phyloP scores from a whole-genome alignment of 495 filamentous ascomycete species.

The Amniculicola lignicola region DNA sequence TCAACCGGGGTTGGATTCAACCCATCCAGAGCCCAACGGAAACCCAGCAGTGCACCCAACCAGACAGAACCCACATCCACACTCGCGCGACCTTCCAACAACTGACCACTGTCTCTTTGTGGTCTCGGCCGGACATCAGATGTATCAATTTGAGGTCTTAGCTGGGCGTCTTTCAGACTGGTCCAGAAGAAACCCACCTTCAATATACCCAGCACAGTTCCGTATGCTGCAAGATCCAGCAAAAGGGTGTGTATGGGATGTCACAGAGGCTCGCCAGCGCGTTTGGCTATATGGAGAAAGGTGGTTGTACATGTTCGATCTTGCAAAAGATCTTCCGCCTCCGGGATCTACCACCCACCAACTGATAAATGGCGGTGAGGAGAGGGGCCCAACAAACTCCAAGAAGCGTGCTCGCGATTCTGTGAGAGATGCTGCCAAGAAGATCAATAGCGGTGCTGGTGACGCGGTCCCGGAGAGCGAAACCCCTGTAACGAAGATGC shows the following conservation, averaged over 20 bases:
- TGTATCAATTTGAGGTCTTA: conserved; percentile 73
- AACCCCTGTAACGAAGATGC: conserved; percentile 18
- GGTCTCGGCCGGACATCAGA: conserved; percentile 69
- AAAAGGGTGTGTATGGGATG: conserved; percentile 84
- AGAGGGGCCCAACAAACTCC: background rate
- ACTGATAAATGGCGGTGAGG: background rate
- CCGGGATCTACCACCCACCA: conserved; percentile 57
- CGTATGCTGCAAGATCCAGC: conserved; percentile 66
- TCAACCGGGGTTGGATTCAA: conserved; percentile 50
- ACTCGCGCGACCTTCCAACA: conserved; percentile 43
- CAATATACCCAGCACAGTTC: conserved; percentile 70
- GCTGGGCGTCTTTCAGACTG: conserved; percentile 74
- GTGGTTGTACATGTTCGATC: conserved; percentile 92
- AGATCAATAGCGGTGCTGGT: conserved; percentile 27
- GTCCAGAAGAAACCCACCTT: conserved; percentile 77
- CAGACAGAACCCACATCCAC: conserved; percentile 48
- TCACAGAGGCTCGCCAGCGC: conserved; percentile 53
- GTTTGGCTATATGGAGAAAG: conserved; percentile 82
- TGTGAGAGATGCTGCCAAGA: conserved; percentile 5
- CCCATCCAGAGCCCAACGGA: conserved; percentile 44
- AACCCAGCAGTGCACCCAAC: conserved; percentile 46
- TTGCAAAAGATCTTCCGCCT: conserved; percentile 66
- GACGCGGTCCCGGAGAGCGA: conserved; percentile 22
- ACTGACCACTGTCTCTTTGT: conserved; percentile 65
- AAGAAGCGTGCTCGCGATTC: conserved; percentile 31